phyloP scores from a whole-genome alignment of 208 protist species.

The Acanthamoeba quina region DNA sequence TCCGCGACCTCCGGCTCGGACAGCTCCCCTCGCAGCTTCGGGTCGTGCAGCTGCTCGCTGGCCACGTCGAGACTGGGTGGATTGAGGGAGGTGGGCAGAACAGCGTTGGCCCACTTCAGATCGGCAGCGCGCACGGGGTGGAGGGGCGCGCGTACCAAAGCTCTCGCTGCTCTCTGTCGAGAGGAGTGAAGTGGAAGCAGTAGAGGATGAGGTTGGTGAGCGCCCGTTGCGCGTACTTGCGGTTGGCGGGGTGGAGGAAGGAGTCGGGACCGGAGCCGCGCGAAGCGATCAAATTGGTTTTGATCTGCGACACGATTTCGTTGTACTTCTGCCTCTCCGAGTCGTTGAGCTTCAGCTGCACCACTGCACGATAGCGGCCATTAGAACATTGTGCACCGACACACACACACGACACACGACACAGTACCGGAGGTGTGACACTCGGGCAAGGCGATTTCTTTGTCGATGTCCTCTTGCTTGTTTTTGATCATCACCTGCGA shows the following conservation, averaged over 20 bases:
- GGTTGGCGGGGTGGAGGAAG: conserved; percentile 57
- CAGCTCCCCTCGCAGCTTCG: conserved; percentile 51
- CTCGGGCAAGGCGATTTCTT: conserved; percentile 38
- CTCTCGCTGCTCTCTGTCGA: conserved; percentile 41
- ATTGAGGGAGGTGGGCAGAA: not conserved
- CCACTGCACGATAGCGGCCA: not conserved
- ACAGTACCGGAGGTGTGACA: conserved; percentile 29
- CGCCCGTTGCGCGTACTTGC: conserved; percentile 67
- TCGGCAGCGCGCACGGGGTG: not conserved
- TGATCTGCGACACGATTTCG: conserved; percentile 70
- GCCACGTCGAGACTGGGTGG: conserved; percentile 3
- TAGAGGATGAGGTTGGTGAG: conserved; percentile 67
- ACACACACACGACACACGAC: not conserved
- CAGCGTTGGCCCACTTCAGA: not conserved
- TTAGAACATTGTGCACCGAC: no score
- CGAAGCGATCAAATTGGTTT: conserved; percentile 71
- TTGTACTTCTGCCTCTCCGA: conserved; percentile 71
- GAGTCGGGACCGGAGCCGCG: conserved; percentile 33
- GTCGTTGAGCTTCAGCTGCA: conserved; percentile 1
- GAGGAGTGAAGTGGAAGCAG: conserved; percentile 64
- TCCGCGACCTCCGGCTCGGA: not conserved
- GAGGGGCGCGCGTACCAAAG: not conserved
- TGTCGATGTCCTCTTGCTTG: conserved; percentile 58
- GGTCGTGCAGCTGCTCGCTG: conserved; percentile 42
- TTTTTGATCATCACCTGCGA: conserved; percentile 66